Conservation (phyloP, 1,139 yeast genomes). For the Kluyveromyces sp. region DNA sequence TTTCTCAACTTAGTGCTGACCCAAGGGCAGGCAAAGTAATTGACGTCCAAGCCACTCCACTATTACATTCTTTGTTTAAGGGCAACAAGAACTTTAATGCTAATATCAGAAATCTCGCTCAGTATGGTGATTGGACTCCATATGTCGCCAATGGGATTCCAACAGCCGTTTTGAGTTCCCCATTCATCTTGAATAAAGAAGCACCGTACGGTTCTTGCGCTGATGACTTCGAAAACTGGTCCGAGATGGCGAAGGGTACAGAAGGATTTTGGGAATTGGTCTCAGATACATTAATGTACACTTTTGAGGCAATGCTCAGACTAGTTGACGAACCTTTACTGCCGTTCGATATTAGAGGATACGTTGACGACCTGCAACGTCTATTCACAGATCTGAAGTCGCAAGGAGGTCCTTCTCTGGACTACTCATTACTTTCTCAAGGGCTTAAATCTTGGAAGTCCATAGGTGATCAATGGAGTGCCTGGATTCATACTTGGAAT, state of each 20-base stretch:
- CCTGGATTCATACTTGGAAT: slow-evolving; percentile 30
- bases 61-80: slow-evolving; percentile 40
- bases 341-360: slow-evolving; percentile 55
- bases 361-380: slow-evolving; percentile 41
- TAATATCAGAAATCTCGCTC: slow-evolving; percentile 34
- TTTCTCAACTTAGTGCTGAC: slow-evolving; percentile 39
- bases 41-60: slow-evolving; percentile 59
- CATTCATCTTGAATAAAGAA: slow-evolving; percentile 37
- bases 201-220: slow-evolving; percentile 58
- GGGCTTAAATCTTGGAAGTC: slow-evolving; percentile 34
- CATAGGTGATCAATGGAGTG: slow-evolving; percentile 37
- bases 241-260: slow-evolving; percentile 27
- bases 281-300: slow-evolving; percentile 48
- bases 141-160: slow-evolving; percentile 54
- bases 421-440: slow-evolving; percentile 26
- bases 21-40: slow-evolving; percentile 60
- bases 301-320: slow-evolving; percentile 47
- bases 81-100: slow-evolving; percentile 22
- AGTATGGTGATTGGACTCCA: slow-evolving; percentile 63
- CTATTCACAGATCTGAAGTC: slow-evolving; percentile 45
- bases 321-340: slow-evolving; percentile 68
- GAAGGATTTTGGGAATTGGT: slow-evolving; percentile 58
- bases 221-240: slow-evolving; percentile 60
- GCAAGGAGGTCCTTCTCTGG: slow-evolving; percentile 27
- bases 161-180: slow-evolving; percentile 35